phyloP scores from a whole-genome alignment of 23 red algal species.

The Gracilaria domingensis region DNA sequence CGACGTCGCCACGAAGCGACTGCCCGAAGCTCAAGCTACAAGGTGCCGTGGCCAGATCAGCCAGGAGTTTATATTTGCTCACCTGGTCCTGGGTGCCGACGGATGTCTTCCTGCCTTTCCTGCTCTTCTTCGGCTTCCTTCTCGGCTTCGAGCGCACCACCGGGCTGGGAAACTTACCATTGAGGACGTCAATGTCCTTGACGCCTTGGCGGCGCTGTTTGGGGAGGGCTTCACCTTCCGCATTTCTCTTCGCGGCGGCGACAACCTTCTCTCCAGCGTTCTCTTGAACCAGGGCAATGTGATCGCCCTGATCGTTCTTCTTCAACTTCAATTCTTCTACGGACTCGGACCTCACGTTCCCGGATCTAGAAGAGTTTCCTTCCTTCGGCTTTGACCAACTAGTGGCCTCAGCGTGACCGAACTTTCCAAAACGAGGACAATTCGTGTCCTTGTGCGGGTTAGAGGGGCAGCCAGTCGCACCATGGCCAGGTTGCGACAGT shows the following conservation, averaged over 20 bases:
- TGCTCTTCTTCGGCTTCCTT: neutral
- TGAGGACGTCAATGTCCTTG: neutral
- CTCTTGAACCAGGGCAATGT: neutral
- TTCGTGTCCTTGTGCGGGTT: slow-evolving; percentile 9
- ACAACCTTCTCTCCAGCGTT: neutral
- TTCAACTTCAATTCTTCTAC: neutral
- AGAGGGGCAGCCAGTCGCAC: neutral
- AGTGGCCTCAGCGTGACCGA: slow-evolving; percentile 4
- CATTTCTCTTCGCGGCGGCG: neutral
- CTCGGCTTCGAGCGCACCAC: neutral
- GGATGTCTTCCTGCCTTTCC: neutral
- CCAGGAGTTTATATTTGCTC: slow-evolving; percentile 28
- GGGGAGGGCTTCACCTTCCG: slow-evolving; percentile 12
- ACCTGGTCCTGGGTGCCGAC: neutral
- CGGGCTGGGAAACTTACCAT: neutral
- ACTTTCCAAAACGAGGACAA: neutral
- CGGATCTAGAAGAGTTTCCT: neutral
- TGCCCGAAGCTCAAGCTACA: slow-evolving; percentile 4
- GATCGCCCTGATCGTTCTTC: neutral
- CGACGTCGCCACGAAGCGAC: slow-evolving; percentile 34
- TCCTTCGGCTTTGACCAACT: slow-evolving; percentile 10
- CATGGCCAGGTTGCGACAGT: neutral
- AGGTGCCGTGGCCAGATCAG: neutral
- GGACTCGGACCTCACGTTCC: neutral
- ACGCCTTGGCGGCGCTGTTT: neutral